Conservation (phyloP, 306 rosid genomes). For the Pterocarpus santalinus region DNA sequence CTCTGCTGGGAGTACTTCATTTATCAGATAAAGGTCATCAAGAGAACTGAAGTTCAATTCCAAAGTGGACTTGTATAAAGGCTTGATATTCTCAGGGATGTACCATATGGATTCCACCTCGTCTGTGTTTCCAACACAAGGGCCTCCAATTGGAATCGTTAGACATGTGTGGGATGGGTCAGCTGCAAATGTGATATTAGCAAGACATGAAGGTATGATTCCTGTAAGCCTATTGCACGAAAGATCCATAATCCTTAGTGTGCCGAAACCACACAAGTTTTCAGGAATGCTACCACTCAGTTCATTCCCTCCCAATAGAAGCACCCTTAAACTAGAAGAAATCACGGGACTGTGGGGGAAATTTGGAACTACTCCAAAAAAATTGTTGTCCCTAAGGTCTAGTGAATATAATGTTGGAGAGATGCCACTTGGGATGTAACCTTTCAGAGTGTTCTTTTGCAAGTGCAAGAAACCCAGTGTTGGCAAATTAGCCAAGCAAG, state of each 20-base stretch:
- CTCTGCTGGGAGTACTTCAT: not conserved
- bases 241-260: not conserved
- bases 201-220: not conserved
- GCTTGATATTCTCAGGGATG: not conserved
- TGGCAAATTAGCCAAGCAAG: not conserved
- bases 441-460: not conserved
- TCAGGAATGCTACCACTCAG: slow-evolving; percentile 18
- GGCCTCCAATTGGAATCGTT: too few species aligned
- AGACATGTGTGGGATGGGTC: not conserved
- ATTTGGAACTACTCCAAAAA: slow-evolving; percentile 15
- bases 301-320: slow-evolving; percentile 9
- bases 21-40: not conserved
- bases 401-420: not conserved
- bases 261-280: not conserved
- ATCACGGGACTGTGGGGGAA: too few species aligned
- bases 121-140: too few species aligned
- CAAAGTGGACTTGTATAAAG: not conserved
- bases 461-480: not conserved
- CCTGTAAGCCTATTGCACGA: not conserved
- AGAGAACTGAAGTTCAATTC: not conserved
- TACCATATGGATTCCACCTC: not conserved
- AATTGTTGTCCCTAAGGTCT: not conserved
- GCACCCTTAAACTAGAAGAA: not conserved
- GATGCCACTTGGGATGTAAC: not conserved
- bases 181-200: not conserved